phyloP scores from a whole-genome alignment of 176 grass and related monocot species.

The Eragrostis nindensis region DNA sequence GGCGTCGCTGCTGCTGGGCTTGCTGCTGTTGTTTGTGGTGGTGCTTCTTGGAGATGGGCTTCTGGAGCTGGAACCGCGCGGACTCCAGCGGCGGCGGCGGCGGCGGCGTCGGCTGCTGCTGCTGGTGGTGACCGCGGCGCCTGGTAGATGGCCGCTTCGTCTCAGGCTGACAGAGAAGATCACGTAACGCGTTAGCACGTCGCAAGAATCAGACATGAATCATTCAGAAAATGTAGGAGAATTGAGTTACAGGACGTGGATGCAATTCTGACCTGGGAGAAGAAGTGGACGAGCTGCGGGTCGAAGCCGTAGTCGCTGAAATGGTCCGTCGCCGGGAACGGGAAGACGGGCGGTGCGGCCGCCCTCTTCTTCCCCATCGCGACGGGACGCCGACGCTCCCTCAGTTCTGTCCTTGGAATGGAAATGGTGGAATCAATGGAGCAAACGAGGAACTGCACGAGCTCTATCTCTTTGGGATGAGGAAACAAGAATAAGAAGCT shows the following conservation, averaged over 20 bases:
- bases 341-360: conserved; percentile 17
- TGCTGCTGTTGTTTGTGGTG: not conserved
- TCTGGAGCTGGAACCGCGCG: conserved; percentile 56
- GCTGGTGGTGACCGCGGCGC: not conserved
- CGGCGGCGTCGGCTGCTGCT: not conserved
- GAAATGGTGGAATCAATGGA: not conserved
- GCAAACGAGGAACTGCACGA: not conserved
- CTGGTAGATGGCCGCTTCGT: not conserved
- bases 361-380: conserved; percentile 47
- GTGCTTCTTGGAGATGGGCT: conserved; percentile 53
- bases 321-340: conserved; percentile 11
- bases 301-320: conserved; percentile 65
- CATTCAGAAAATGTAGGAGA: too few relatives aligned
- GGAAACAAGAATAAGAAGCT: conserved; percentile 28
- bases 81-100: conserved; percentile 29
- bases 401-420: not conserved
- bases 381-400: not conserved
- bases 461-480: not conserved
- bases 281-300: conserved; percentile 39
- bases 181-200: not conserved
- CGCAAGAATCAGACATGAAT: not conserved
- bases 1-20: conserved; percentile 22
- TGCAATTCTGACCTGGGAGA: not conserved
- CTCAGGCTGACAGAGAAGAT: conserved; percentile 16
- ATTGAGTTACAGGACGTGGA: too few relatives aligned